Evolutionary conservation across 2,329 filamentous ascomycete species (phyloP).

Genomic region (Aspergillus japonicus): DNA sequence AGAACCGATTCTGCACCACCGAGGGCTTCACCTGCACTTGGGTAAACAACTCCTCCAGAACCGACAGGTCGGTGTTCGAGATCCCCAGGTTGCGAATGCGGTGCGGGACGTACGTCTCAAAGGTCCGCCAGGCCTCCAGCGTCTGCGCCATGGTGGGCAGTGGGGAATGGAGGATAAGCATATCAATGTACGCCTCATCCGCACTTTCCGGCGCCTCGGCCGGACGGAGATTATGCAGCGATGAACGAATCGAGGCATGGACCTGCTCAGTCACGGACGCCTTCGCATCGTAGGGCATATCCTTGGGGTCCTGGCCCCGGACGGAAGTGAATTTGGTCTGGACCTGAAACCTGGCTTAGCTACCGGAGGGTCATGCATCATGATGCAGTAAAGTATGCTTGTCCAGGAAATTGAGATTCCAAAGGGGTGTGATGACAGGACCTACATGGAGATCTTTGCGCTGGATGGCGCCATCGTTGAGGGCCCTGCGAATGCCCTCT

Average conservation of each 20-base stretch:
- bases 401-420: background rate
- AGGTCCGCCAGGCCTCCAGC: constrained; percentile 62
- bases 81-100: constrained; percentile 68
- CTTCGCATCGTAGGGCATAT: constrained; percentile 62
- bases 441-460: constrained; percentile 64
- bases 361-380: background rate
- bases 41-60: constrained; percentile 54
- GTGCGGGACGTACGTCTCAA: constrained; percentile 66
- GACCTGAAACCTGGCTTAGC: constrained; percentile 47
- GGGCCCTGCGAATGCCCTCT: constrained; percentile 62
- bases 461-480: constrained; percentile 58
- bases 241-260: constrained; percentile 64
- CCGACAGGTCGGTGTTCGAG: constrained; percentile 65
- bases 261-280: constrained; percentile 64
- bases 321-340: constrained; percentile 81
- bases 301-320: constrained; percentile 58
- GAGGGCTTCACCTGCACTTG: constrained; percentile 53
- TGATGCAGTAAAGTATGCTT: background rate
- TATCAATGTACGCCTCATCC: constrained; percentile 56
- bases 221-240: constrained; percentile 60
- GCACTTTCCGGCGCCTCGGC: constrained; percentile 23
- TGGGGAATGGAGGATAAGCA: constrained; percentile 60
- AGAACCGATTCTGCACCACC: constrained; percentile 76
- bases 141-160: constrained; percentile 53
- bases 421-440: background rate